Evolutionary conservation across 2,329 filamentous ascomycete species (phyloP).

Genomic region (Fusarium duplospermum): DNA sequence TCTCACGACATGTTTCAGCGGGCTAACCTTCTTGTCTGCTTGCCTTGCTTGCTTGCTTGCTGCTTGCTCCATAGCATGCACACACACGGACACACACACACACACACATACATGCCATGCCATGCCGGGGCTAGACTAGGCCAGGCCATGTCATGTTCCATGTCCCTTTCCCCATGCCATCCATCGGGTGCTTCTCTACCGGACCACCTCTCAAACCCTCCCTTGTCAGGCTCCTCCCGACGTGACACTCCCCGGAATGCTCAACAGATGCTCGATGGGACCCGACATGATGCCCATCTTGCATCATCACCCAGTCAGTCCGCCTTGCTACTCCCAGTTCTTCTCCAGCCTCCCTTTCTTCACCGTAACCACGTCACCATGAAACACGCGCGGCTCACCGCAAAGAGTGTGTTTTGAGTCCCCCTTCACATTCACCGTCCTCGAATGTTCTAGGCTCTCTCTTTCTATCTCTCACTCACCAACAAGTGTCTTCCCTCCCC

Average conservation of each 20-base stretch:
- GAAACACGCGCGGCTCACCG: conserved; percentile 36
- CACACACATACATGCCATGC: neutral
- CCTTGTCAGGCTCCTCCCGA: conserved; percentile 23
- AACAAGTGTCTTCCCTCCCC: neutral
- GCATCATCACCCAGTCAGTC: conserved; percentile 14
- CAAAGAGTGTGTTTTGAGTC: conserved; percentile 8
- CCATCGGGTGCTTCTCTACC: neutral
- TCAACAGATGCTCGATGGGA: conserved; percentile 11
- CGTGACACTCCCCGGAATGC: neutral
- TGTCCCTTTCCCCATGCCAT: neutral
- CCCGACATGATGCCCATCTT: conserved; percentile 22
- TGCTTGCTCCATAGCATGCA: conserved; percentile 11
- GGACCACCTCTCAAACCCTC: conserved; percentile 16
- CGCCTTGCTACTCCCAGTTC: conserved; percentile 3
- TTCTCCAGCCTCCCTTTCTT: conserved; percentile 15
- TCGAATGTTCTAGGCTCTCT: conserved; percentile 9
- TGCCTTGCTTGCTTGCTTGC: neutral
- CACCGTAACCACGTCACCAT: conserved; percentile 42
- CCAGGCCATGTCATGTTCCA: conserved; percentile 9
- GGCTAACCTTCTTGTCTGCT: conserved; percentile 12
- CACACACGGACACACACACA: neutral
- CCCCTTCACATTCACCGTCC: neutral
- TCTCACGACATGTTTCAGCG: conserved; percentile 36
- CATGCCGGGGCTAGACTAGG: conserved; percentile 18
- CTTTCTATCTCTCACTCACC: neutral